These are phyloP conservation scores for Botrytis galanthina DNA, from an alignment of 2,329 filamentous ascomycete species.

Conservation along the genomic window DNA sequence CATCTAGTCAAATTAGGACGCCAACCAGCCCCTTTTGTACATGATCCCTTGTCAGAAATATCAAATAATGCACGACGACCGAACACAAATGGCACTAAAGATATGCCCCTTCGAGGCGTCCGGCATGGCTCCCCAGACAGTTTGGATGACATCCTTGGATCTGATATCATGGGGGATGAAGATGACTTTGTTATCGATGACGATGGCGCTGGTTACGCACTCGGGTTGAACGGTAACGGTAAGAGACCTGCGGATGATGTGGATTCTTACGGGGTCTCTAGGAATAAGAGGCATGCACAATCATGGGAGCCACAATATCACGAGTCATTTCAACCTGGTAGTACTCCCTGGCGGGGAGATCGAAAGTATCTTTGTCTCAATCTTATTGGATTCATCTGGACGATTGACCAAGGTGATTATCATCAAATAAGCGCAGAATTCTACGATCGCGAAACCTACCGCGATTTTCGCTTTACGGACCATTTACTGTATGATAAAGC, in stretches of 20 bases:
- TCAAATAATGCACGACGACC: conserved; percentile 62
- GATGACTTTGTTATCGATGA: conserved; percentile 91
- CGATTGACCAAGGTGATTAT: conserved; percentile 88
- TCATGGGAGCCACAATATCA: conserved; percentile 64
- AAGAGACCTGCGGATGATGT: conserved; percentile 56
- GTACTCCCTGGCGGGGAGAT: conserved; percentile 93
- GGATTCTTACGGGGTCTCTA: conserved; percentile 39
- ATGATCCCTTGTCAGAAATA: conserved; percentile 71
- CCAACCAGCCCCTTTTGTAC: conserved; percentile 82
- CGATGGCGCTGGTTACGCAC: conserved; percentile 85
- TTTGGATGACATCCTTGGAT: conserved; percentile 76
- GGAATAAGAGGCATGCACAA: conserved; percentile 43
- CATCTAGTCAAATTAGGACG: conserved; percentile 54
- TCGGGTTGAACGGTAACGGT: conserved; percentile 58
- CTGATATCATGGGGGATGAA: conserved; percentile 51
- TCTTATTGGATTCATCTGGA: conserved; percentile 93
- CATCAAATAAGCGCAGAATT: conserved; percentile 97
- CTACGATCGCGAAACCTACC: conserved; percentile 87
- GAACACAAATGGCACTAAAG: conserved; percentile 52
- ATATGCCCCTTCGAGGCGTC: conserved; percentile 49
- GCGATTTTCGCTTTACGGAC: conserved; percentile 97
- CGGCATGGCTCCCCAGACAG: conserved; percentile 69
- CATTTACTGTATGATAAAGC: conserved; percentile 96
- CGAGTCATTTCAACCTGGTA: conserved; percentile 85
- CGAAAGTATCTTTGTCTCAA: conserved; percentile 92